Base-by-base conservation (phyloP, 2,329 filamentous ascomycete species). In the Alternaria panax region DNA sequence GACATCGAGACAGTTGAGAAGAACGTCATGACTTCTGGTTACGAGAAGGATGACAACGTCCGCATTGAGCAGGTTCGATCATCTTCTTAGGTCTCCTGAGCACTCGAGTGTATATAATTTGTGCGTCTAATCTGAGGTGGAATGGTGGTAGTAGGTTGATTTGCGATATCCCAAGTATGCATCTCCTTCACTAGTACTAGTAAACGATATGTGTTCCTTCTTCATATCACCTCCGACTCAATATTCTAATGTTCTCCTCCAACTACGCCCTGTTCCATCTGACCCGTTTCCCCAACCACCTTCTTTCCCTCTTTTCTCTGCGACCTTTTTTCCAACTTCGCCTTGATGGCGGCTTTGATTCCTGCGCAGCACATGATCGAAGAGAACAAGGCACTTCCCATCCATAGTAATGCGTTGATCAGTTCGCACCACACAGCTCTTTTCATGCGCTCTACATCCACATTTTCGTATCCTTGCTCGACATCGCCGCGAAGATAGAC, bases 341-440 rank as follows among this genome's bases (percentile, higher is more conserved):
- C 57, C 25, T 63, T 67, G 24, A 70, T 58, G 1, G 59, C 51
- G 11, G 63, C 69, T 53, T 65, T 72, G 6, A 62, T 38, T 0
- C 69, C 70, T 9, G 67, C 62, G 46, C 66, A 72, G 48, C 69
- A 72, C 70, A 73, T 72, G 12, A 42, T 32, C 8, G 68, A 65
- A 22, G 70, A 70, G 48, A 73, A 73, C 1, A 66, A 16, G 4
- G 70, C 68, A 41, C 69, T 70, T n/a, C 43, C 60, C 3, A 62
- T 36, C 70, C 69, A 73, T 11, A 73, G 48, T 20, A 72, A 22
- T 24, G 65, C 67, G 18, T 68, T 73, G 16, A 71, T 48, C 8
- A 73, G 52, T 41, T 73, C 57, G 14, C 67, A 59, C 70, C 69
- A 73, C 16, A 69, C 63, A 7, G 67, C 66, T 30, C 63, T 54